Conservation (phyloP, 768 basidiomycete genomes). For the Amanita exitialis region DNA sequence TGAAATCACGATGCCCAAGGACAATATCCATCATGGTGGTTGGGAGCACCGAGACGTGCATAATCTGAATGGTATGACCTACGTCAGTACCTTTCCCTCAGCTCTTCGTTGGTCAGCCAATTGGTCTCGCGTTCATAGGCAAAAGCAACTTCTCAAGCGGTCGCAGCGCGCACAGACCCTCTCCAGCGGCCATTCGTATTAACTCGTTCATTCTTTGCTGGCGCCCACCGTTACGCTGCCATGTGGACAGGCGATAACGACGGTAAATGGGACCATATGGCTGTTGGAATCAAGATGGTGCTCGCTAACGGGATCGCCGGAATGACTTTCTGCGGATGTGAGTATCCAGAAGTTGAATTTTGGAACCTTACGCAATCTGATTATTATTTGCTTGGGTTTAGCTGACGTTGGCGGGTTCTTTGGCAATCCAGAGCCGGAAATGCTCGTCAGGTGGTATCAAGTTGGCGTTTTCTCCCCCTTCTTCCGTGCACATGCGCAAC, state of each 20-base stretch:
- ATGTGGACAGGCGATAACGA: conserved; percentile 99
- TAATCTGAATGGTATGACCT: conserved; percentile 96
- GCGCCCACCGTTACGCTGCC: conserved; percentile 91
- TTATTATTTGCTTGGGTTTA: conserved; percentile 20
- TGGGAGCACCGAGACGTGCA: conserved; percentile 99
- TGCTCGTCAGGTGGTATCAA: conserved; percentile 96
- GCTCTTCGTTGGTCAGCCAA: neutral
- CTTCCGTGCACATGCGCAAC: conserved; percentile 97
- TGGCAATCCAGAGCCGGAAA: conserved; percentile 89
- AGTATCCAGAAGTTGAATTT: conserved; percentile 21
- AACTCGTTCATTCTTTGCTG: conserved; percentile 90
- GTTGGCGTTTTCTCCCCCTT: conserved; percentile 93
- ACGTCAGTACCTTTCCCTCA: conserved; percentile 30
- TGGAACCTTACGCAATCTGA: neutral
- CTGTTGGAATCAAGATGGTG: conserved; percentile 88
- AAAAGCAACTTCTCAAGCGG: conserved; percentile 74
- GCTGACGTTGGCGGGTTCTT: conserved; percentile 99
- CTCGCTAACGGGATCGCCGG: conserved; percentile 82
- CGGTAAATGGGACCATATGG: conserved; percentile 97
- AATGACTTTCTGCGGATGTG: conserved; percentile 87
- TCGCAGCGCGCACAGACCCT: conserved; percentile 65
- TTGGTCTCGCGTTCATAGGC: conserved; percentile 36
- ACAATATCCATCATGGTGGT: conserved; percentile 75
- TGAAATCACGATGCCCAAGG: conserved; percentile 70
- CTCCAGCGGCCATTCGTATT: conserved; percentile 90